Evolutionary conservation across 192 early-diverging fungal genomes (phyloP), one percentile per base, ranked within the genome.

Genomic region (Podochytrium sp.): DNA sequence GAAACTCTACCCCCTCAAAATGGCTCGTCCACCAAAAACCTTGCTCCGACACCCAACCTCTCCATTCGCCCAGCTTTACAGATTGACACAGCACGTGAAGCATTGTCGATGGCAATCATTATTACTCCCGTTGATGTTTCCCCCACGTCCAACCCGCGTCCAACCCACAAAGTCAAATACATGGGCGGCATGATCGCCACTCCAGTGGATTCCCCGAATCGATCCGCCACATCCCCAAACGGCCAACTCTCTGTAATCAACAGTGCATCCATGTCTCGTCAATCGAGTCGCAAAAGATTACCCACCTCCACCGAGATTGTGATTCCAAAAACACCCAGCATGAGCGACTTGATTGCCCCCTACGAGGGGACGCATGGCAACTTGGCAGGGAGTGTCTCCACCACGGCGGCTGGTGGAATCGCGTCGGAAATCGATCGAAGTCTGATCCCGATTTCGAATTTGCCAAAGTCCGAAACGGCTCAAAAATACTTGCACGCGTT

Each of bases 401-500:
- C 27, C 6, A 40, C 37, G 27, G 60, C 14, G 7, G 32, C 39
- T 10, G 37, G 16, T 10, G 7, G 32, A 29, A 16, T 37, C 16
- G 27, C 32, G 4, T 10, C 12, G 37, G 60, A 10, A 14, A 14
- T 57, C 32, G 14, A 6, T 14, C 29, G 55, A 57, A 57, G 55
- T 14, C 6, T 6, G 32, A n/a, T n/a, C n/a, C n/a, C n/a, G n/a
- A n/a, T n/a, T n/a, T n/a, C n/a, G n/a, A n/a, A n/a, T n/a, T n/a
- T n/a, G n/a, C n/a, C n/a, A 57, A 61, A 61, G 1, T 61, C 59
- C n/a, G 63, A 69, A 51, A n/a, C 32, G 20, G 66, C 66, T 0
- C 20, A 38, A 10, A 51, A 34, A 35, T 69, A 69, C 30, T 33
- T 69, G 50, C 37, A 69, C 6, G 66, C 66, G 29, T 69, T 69